A percentile compares a stretch with the other conserved stretches of the same genome.
Evolutionary conservation across 129 eudicot species (phyloP).

Genomic region (Solidago caesia): DNA sequence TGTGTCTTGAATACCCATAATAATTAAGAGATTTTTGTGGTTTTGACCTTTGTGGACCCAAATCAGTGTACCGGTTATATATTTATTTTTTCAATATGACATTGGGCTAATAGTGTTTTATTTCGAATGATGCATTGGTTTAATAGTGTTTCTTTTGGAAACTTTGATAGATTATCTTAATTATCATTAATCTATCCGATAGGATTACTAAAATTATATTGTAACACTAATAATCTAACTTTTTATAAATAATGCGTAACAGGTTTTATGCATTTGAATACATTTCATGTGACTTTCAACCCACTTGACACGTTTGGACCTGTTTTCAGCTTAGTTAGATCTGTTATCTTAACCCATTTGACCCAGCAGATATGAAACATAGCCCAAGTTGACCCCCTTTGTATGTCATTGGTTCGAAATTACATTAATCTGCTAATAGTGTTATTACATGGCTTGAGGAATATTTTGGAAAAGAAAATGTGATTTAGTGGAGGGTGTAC

Average conservation of each 20-base stretch:
- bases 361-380: neutral
- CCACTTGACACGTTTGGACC: neutral
- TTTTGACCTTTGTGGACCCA: constrained; percentile 19
- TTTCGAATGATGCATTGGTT: neutral
- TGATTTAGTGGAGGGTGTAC: neutral
- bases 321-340: neutral
- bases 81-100: neutral
- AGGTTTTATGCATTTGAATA: neutral
- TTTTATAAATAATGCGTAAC: neutral
- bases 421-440: neutral
- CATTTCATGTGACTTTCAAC: neutral
- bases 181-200: neutral
- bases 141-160: neutral
- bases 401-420: neutral
- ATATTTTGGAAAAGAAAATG: neutral
- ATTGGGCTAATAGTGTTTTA: neutral
- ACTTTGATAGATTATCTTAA: too few relatives aligned
- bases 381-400: neutral
- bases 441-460: neutral
- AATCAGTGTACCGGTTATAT: neutral
- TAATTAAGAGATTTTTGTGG: constrained; percentile 12
- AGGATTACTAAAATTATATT: neutral
- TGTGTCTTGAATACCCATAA: constrained; percentile 9
- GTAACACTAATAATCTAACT: neutral
- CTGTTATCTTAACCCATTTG: neutral